Conservation (phyloP, 306 rosid genomes). For the Dalbergia cochinchinensis region DNA sequence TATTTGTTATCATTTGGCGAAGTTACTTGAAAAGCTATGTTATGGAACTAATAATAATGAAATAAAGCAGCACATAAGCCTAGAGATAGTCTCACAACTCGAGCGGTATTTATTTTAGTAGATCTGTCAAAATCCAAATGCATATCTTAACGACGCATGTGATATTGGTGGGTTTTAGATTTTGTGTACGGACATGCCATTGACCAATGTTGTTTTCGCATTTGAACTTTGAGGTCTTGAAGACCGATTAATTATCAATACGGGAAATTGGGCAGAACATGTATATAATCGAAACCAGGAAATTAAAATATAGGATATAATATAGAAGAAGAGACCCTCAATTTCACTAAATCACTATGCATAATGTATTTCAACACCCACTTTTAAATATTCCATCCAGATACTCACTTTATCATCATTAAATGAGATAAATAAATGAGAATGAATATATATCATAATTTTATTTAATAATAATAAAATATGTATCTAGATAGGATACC, state of each 20-base stretch:
- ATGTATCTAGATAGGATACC: too few relatives aligned
- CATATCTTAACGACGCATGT: neutral
- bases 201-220: slow-evolving; percentile 47
- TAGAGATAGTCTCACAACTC: neutral
- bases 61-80: slow-evolving; percentile 28
- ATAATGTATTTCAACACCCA: too few relatives aligned
- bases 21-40: neutral
- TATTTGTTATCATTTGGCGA: slow-evolving; percentile 3
- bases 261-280: slow-evolving; percentile 1
- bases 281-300: neutral
- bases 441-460: too few relatives aligned
- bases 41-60: slow-evolving; percentile 9
- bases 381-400: too few relatives aligned
- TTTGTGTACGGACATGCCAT: slow-evolving; percentile 50
- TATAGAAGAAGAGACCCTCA: neutral
- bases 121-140: slow-evolving; percentile 20
- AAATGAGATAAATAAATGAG: too few relatives aligned
- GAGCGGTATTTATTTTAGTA: slow-evolving; percentile 15
- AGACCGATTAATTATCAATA: slow-evolving; percentile 34
- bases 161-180: slow-evolving; percentile 33
- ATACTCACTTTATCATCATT: too few relatives aligned
- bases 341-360: neutral
- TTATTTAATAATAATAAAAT: too few relatives aligned
- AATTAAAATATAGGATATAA: neutral
- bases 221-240: neutral